A percentile compares a stretch with the other conserved stretches of the same genome.
These are phyloP conservation scores for Scalesia atractyloides DNA, from an alignment of 129 eudicot genomes.

Conservation along the genomic window DNA sequence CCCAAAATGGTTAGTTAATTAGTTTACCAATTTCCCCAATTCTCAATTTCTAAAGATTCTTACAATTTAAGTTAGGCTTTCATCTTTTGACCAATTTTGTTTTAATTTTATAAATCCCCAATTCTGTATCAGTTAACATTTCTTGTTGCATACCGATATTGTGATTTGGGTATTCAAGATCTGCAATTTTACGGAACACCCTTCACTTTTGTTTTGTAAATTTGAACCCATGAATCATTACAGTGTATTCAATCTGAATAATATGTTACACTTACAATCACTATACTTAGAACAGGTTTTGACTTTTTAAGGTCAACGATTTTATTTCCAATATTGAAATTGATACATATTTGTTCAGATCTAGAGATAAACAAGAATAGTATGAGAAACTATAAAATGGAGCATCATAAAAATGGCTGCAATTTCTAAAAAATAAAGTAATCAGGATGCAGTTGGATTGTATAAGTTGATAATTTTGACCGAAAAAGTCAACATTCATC, in stretches of 20 bases:
- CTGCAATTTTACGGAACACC: not conserved
- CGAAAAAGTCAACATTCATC: not conserved
- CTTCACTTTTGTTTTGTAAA: not conserved
- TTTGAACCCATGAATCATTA: not conserved
- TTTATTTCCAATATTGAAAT: conserved; percentile 4
- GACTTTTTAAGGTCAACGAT: conserved; percentile 20
- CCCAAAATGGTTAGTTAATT: conserved; percentile 68
- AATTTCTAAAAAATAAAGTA: not conserved
- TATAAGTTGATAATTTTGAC: not conserved
- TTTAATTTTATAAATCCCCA: conserved; percentile 9
- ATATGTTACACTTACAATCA: not conserved
- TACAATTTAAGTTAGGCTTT: conserved; percentile 2
- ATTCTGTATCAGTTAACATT: conserved; percentile 13
- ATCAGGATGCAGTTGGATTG: conserved; percentile 7
- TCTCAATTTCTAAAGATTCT: conserved; percentile 12
- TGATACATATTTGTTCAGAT: not conserved
- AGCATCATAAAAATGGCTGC: not conserved
- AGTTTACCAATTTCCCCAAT: conserved; percentile 8
- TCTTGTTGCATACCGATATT: conserved; percentile 2
- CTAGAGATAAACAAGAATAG: not conserved
- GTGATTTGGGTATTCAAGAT: conserved; percentile 9
- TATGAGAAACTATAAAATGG: not conserved
- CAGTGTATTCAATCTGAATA: not conserved
- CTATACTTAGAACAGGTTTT: not conserved
- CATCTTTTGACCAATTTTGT: not conserved